Percentiles rank a stretch among this genome's conserved stretches.
Conservation (phyloP, 352 stramenopile species). For the Globisporangium okanoganense region DNA sequence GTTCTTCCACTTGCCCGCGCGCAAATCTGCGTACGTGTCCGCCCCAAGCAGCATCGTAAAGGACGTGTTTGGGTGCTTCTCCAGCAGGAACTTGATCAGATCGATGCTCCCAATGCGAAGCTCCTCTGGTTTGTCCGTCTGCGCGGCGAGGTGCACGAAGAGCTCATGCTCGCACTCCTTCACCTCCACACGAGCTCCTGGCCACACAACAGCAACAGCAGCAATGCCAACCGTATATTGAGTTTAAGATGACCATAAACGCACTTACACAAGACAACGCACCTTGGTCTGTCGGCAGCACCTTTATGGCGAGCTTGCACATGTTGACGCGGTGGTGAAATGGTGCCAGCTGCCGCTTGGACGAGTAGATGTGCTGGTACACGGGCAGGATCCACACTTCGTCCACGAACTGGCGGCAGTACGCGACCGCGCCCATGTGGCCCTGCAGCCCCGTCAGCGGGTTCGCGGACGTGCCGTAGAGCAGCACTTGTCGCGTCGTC, state of each 20-base stretch:
- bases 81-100: conserved; percentile 47
- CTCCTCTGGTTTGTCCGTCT: conserved; percentile 21
- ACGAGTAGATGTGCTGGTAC: conserved; percentile 86
- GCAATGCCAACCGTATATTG: not conserved
- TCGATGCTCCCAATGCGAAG: conserved; percentile 76
- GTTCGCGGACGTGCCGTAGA: conserved; percentile 87
- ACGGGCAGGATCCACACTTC: conserved; percentile 89
- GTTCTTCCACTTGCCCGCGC: conserved; percentile 84
- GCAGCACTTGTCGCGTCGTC: conserved; percentile 44
- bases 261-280: not conserved
- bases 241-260: not conserved
- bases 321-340: conserved; percentile 77
- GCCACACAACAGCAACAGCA: not conserved
- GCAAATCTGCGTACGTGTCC: conserved; percentile 82
- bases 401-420: conserved; percentile 63
- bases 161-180: conserved; percentile 66
- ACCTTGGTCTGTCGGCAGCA: conserved; percentile 20
- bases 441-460: conserved; percentile 61
- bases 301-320: conserved; percentile 53
- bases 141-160: conserved; percentile 35
- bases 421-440: conserved; percentile 78
- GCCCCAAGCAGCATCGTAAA: conserved; percentile 80
- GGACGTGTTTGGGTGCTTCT: conserved; percentile 36
- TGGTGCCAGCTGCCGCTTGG: conserved; percentile 66
- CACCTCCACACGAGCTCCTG: conserved; percentile 41